Evolutionary conservation across 495 filamentous ascomycete species (phyloP).

Genomic region (Podospora appendiculata): DNA sequence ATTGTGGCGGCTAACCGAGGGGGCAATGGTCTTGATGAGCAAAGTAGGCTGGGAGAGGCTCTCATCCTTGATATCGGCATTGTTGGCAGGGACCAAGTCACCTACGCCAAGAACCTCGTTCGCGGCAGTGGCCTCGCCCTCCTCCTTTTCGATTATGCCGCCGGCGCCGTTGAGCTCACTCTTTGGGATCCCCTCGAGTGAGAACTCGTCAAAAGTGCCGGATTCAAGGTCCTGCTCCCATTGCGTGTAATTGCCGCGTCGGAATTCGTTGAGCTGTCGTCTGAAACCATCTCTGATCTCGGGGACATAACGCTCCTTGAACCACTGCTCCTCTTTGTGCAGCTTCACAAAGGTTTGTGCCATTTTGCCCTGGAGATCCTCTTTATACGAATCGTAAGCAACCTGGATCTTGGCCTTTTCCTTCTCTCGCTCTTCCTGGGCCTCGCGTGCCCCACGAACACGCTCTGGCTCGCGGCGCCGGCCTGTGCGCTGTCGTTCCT

Average conservation of each 20-base stretch:
- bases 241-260: constrained; percentile 63
- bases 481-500: constrained; percentile 68
- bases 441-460: constrained; percentile 67
- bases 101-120: constrained; percentile 90
- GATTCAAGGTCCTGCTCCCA: constrained; percentile 79
- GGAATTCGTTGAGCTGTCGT: constrained; percentile 62
- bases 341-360: constrained; percentile 78
- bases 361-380: constrained; percentile 87
- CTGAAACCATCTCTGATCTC: constrained; percentile 67
- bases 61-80: constrained; percentile 77
- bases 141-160: constrained; percentile 85
- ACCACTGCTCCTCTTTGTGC: constrained; percentile 95
- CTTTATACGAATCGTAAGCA: constrained; percentile 91
- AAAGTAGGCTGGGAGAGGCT: constrained; percentile 78
- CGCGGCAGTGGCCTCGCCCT: constrained; percentile 81
- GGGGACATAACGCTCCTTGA: constrained; percentile 87
- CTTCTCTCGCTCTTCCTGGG: constrained; percentile 76
- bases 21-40: constrained; percentile 96
- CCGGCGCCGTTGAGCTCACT: constrained; percentile 83
- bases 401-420: constrained; percentile 85
- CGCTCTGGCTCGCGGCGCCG: constrained; percentile 63
- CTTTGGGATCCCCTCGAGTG: constrained; percentile 91
- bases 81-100: constrained; percentile 72
- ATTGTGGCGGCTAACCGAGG: constrained; percentile 89
- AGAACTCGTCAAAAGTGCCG: constrained; percentile 88